Evolutionary conservation across 768 basidiomycete genomes (phyloP), one percentile per base, ranked within the genome.

Genomic region (Crucibulum laeve): DNA sequence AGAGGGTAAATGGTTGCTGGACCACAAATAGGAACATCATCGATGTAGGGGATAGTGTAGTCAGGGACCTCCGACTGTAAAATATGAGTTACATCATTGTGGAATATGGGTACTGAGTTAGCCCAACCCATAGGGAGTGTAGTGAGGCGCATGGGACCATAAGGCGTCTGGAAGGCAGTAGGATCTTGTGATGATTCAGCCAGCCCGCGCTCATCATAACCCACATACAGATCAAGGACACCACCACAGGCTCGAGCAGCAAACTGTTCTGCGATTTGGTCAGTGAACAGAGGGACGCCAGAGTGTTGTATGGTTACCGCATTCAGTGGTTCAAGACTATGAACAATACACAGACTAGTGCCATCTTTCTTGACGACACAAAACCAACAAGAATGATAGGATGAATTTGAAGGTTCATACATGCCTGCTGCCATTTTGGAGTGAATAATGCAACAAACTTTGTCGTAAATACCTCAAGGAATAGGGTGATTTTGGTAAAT

Each of bases 41-140:
- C 65, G 7, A 76, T 59, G 40, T 62, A 78, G 0, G 60, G 62
- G 0, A 52, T 46, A 0, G 65, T 66, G 4, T 55, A 15, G 1
- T 69, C 18, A 11, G 69, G 69, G 1, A 76, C 73, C 44, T 75
- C 64, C 0, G 56, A 44, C 33, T 64, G 54, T 0, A 76, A 45
- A 4, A 73, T 65, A 25, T 63, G 60, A 0, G 57, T 57, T 4
- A 70, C 57, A 40, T 73, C 61, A 8, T 61, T n/a, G n/a, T n/a
- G n/a, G 65, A 13, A 37, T 44, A 5, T 21, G 0, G 59, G 60
- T 0, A 61, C 53, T 0, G 62, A 56, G 23, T 71, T 69, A 0
- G 69, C 65, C 41, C 56, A 63, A 0, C 69, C 71, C 62, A 65
- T 67, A 0, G 65, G 65, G 0, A 70, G 33, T 0, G 53, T 42